Evolutionary conservation across 768 basidiomycete species (phyloP), one percentile per base, ranked within the genome.

Genomic region (Amanita jacksonii): DNA sequence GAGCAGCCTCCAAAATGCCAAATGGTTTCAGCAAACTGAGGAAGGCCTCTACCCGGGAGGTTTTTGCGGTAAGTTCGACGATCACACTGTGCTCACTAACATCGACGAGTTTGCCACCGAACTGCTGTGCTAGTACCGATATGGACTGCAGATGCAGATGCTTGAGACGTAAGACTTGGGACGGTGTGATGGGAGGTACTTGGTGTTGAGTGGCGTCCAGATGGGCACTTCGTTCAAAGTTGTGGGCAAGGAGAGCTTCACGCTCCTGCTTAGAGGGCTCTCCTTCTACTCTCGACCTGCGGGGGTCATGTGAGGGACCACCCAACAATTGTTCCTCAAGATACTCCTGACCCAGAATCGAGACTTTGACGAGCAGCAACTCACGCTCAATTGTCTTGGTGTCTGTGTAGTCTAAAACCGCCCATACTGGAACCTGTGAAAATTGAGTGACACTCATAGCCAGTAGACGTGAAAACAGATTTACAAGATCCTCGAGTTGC

Each of bases 321-420:
- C 88, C 89, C 15, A 70, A 67, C 43, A 96, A 78, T 54, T 97
- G 92, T 45, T 91, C 85, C 51, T 94, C 89, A 50, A 94, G 77
- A 62, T 94, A 99, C 60, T 99, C 94, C 8, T 93, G 89, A 2
- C 96, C 96, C 27, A 99, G 81, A 57, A 93, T 94, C 47, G 96
- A 98, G 3, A 99, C 81, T 60, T 99, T 99, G 57, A 85, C 88
- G 51, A 99, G 83, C 24, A 98, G 75, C 10, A 98, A 74, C 63
- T 99, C 96, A 53, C 96, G 86, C 51, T 85, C 76, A 60, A 99
- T 94, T 22, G 83, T 80, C 45, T 75, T 79, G 18, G 92, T 98
- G 49, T 93, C 76, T 15, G 94, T 97, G 62, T 98, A 99, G 65
- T 99, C 93, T 48, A 99, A 72, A 24, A 99, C 96, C 22, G 94